Evolutionary conservation across 176 grass and related monocot genomes (phyloP).

Genomic region (Typha latifolia): DNA sequence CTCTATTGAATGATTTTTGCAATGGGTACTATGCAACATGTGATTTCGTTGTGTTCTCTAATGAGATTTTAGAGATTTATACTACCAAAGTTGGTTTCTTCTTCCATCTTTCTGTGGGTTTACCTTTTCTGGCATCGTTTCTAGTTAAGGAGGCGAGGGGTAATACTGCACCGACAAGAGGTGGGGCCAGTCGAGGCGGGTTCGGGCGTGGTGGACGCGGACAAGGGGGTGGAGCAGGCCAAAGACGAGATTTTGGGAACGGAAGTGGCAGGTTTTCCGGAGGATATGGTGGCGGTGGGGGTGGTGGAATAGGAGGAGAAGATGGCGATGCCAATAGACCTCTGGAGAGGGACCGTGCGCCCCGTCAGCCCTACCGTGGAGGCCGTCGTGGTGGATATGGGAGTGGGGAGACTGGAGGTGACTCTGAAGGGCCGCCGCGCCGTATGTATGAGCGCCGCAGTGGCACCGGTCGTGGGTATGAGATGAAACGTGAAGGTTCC

Average conservation of each 20-base stretch:
- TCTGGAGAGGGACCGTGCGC: constrained; percentile 29
- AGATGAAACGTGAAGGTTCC: constrained; percentile 65
- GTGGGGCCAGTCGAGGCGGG: constrained; percentile 34
- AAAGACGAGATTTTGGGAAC: constrained; percentile 36
- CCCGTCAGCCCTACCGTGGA: constrained; percentile 35
- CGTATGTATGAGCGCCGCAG: constrained; percentile 53
- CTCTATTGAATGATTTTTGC: background rate
- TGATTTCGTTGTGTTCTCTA: background rate
- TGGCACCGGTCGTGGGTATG: constrained; percentile 55
- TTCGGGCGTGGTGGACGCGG: constrained; percentile 37
- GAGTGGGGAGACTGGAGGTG: constrained; percentile 40
- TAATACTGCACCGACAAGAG: constrained; percentile 34
- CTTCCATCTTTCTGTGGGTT: background rate
- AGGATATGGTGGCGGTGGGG: constrained; percentile 20
- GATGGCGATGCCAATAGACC: constrained; percentile 29
- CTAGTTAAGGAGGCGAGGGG: constrained; percentile 52
- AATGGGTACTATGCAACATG: background rate
- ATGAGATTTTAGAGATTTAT: too few species aligned
- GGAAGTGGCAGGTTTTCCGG: constrained; percentile 23
- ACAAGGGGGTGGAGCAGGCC: constrained; percentile 32
- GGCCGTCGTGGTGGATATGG: constrained; percentile 33
- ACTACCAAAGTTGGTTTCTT: background rate
- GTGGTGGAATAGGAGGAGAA: constrained; percentile 13
- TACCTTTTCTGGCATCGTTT: constrained; percentile 6
- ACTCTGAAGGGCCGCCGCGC: constrained; percentile 21